phyloP scores from a whole-genome alignment of 371 early-diverging fungal species.

The Apophysomyces elegans region DNA sequence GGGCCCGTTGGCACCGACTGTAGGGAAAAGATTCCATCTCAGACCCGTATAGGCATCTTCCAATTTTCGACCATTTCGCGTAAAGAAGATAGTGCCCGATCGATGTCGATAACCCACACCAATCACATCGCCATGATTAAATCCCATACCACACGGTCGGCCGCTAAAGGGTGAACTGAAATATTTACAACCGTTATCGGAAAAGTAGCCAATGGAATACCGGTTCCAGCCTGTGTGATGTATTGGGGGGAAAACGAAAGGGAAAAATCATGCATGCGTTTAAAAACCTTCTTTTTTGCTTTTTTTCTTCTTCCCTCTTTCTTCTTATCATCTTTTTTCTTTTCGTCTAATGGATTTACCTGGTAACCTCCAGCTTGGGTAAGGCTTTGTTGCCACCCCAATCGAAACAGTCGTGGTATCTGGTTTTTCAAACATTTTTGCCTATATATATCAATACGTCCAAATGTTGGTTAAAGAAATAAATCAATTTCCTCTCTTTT shows the following conservation, averaged over 20 bases:
- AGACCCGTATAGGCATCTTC: constrained; percentile 63
- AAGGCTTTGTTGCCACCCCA: constrained; percentile 73
- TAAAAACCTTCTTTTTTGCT: background rate
- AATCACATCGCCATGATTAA: constrained; percentile 74
- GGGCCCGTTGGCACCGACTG: constrained; percentile 69
- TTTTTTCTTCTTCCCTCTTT: background rate
- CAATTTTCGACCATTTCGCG: constrained; percentile 75
- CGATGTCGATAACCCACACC: constrained; percentile 82
- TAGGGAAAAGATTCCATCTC: constrained; percentile 66
- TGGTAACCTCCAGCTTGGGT: constrained; percentile 68
- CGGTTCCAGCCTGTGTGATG: constrained; percentile 63
- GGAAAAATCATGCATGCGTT: background rate
- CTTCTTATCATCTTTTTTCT: background rate
- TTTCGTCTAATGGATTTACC: constrained; percentile 38
- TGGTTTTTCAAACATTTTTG: constrained; percentile 73
- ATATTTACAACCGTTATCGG: constrained; percentile 66
- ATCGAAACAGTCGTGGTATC: constrained; percentile 62
- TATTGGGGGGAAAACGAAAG: background rate
- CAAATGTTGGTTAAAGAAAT: background rate
- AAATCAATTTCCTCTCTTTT: background rate
- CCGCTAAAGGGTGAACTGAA: constrained; percentile 72
- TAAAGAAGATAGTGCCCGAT: constrained; percentile 78
- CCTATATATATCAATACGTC: constrained; percentile 15
- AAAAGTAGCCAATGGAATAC: constrained; percentile 77
- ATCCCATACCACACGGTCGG: constrained; percentile 61